These are phyloP conservation scores for Medicago arabica DNA, from an alignment of 306 rosid genomes.

Conservation along the genomic window DNA sequence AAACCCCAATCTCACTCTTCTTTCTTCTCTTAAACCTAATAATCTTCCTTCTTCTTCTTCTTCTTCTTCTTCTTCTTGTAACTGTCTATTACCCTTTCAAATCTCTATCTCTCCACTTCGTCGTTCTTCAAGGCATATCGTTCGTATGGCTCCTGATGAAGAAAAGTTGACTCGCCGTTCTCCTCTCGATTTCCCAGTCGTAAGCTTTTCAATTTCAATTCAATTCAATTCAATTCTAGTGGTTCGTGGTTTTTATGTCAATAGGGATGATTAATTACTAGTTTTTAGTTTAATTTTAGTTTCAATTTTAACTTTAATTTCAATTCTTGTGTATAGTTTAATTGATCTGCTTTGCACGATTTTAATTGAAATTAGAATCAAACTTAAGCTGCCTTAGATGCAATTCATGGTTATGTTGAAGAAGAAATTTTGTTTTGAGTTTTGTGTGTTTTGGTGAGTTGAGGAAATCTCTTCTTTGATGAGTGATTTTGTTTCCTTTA, in stretches of 20 bases:
- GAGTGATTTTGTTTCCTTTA: constrained; percentile 10
- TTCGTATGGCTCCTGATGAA: constrained; percentile 89
- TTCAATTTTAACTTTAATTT: too few species aligned
- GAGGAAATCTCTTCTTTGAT: background rate
- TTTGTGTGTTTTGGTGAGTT: constrained; percentile 1
- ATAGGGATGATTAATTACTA: background rate
- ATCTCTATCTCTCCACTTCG: constrained; percentile 6
- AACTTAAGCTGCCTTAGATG: too few species aligned
- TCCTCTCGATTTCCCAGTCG: constrained; percentile 84
- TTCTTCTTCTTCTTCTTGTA: constrained; percentile 12
- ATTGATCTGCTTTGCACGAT: background rate
- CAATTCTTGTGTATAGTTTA: too few species aligned
- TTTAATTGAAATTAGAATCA: background rate
- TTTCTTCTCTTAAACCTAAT: constrained; percentile 17
- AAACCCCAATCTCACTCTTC: constrained; percentile 1
- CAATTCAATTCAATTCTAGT: background rate
- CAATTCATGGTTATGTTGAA: background rate
- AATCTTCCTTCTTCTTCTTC: constrained; percentile 25
- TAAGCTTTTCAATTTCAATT: constrained; percentile 35
- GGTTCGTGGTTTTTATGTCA: background rate
- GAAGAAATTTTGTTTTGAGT: background rate
- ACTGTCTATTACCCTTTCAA: constrained; percentile 1
- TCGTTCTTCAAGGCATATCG: constrained; percentile 49
- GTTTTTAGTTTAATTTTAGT: background rate
- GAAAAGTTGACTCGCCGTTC: constrained; percentile 84